Conservation (phyloP, 331 rosid genomes). For the Quercus lobata region DNA sequence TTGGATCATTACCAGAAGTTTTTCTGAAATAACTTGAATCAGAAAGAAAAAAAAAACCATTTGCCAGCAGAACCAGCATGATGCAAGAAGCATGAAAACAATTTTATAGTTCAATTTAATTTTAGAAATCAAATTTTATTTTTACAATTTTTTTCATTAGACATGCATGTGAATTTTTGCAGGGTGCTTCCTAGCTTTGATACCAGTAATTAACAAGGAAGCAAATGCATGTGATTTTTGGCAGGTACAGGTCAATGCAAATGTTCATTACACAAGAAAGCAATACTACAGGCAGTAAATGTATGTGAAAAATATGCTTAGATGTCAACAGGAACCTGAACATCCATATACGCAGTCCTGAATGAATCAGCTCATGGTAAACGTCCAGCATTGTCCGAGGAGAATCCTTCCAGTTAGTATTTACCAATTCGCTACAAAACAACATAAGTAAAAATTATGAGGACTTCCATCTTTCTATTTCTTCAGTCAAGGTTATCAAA, state of each 20-base stretch:
- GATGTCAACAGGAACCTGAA: constrained; percentile 59
- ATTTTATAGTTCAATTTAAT: too few relatives aligned
- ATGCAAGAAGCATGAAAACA: neutral
- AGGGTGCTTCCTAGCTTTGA: neutral
- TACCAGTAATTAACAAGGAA: neutral
- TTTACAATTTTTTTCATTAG: too few relatives aligned
- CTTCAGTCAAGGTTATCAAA: neutral
- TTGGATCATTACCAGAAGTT: neutral
- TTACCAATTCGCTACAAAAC: constrained; percentile 38
- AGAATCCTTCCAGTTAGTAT: constrained; percentile 63
- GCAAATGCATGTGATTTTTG: neutral
- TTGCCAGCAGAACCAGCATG: constrained; percentile 6
- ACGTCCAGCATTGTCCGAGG: constrained; percentile 65
- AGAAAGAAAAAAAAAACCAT: neutral
- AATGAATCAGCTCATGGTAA: constrained; percentile 56
- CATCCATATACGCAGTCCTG: constrained; percentile 78
- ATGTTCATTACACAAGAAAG: neutral
- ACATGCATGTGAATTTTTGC: neutral
- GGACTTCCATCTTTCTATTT: neutral
- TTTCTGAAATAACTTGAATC: neutral
- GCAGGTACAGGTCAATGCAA: neutral
- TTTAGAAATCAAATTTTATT: too few relatives aligned
- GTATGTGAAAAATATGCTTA: neutral
- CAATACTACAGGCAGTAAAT: neutral
- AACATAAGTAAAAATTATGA: neutral